Base-by-base conservation (phyloP, 1,139 yeast genomes). In the Debaryomycetaceae sp. region DNA sequence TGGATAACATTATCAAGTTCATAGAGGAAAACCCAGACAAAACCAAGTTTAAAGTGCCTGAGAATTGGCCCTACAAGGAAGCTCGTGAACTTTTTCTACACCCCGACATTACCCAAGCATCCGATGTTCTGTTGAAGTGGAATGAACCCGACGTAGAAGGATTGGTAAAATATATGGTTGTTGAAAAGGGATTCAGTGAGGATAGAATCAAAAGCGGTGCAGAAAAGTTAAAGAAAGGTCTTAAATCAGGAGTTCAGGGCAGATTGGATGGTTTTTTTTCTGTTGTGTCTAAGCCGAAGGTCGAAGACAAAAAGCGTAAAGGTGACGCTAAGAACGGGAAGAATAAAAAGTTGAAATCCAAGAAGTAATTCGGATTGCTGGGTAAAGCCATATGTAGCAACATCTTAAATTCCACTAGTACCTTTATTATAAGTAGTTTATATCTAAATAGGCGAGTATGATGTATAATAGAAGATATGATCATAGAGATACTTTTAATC, bases 181-280 rank as follows among this genome's bases (percentile, higher is more conserved):
- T 70, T 44, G 79, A 84, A 45, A 85, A 87, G 62, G 97, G 97
- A 0, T 93, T 93, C 65, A 86, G 85, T 52, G 99, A 93, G 58
- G 97, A 91, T 42, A 78, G 99, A 60, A 89, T 93, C 24, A 80
- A 84, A 52, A 78, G 84, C 47, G 99, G 97, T 34, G 95, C 93
- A 6, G 89, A 83, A 41, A 86, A 91, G 62, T 75, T 93, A 55
- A 80, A 81, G 54, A 93, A 91, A 63, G 95, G 91, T 3, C 72
- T 88, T 51, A 89, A 88, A 58, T 76, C 85, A 2, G 93, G 95
- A 1, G 86, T 88, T 1, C 99, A 93, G 63, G 97, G 95, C 6
- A 78, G 99, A 53, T 69, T 93, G 35, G 97, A 91, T 59, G 96
- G 96, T 4, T 93, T 93, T 60, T 93, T 93, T 70, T 81, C 80